Percentiles rank a stretch among this genome's conserved stretches.
These are phyloP conservation scores for Saksenaea oblongispora DNA, from an alignment of 371 early-diverging fungal genomes.

Conservation along the genomic window DNA sequence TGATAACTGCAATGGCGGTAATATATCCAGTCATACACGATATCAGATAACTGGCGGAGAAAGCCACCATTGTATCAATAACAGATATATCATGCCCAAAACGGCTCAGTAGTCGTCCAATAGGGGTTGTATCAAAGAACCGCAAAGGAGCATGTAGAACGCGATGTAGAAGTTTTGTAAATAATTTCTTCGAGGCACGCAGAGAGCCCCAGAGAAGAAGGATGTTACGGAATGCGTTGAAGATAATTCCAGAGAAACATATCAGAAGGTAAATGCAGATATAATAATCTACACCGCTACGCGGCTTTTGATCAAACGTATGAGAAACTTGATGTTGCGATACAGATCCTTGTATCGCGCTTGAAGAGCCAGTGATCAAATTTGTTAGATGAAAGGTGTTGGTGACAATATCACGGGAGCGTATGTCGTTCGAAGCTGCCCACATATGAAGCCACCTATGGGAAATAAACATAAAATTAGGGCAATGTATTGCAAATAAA, in stretches of 20 bases:
- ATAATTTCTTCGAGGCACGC: conserved; percentile 58
- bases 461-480: too few relatives aligned
- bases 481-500: background rate
- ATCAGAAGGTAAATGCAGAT: conserved; percentile 27
- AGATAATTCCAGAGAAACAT: conserved; percentile 18
- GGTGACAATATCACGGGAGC: background rate
- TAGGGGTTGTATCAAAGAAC: conserved; percentile 91
- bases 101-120: conserved; percentile 89
- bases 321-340: background rate
- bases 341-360: background rate
- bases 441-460: conserved; percentile 22
- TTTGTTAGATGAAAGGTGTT: background rate
- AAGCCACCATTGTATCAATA: conserved; percentile 40
- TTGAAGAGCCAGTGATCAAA: background rate
- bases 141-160: conserved; percentile 72
- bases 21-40: conserved; percentile 45
- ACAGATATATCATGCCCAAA: conserved; percentile 67
- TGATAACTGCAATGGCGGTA: conserved; percentile 64
- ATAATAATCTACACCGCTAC: conserved; percentile 28
- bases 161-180: conserved; percentile 52
- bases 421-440: conserved; percentile 11
- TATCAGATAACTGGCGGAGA: conserved; percentile 28
- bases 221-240: conserved; percentile 36
- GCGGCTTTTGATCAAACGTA: background rate
- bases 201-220: conserved; percentile 52